Conservation (phyloP, 495 filamentous ascomycete species). For the Tetracladium marchalianum region DNA sequence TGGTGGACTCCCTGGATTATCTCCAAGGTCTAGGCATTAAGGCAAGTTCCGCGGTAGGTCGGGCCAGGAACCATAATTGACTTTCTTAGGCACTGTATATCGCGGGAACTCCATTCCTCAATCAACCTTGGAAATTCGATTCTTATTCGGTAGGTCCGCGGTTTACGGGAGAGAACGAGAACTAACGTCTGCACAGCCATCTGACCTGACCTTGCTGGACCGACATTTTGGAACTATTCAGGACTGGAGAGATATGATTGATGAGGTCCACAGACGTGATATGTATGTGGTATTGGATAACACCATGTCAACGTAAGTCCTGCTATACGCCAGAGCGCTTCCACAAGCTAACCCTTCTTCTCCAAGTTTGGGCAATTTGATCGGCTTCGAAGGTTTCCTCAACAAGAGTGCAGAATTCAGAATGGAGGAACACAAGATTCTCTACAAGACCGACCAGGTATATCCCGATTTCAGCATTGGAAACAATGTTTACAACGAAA, state of each 20-base stretch:
- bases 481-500: constrained; percentile 42
- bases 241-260: constrained; percentile 52
- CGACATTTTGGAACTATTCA: constrained; percentile 57
- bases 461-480: constrained; percentile 57
- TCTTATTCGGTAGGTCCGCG: constrained; percentile 30
- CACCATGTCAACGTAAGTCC: constrained; percentile 51
- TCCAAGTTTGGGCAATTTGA: constrained; percentile 47
- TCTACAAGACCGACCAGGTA: constrained; percentile 46
- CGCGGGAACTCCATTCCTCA: constrained; percentile 59
- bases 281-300: constrained; percentile 71
- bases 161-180: no score
- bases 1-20: constrained; percentile 64
- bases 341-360: constrained; percentile 12
- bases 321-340: no score
- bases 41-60: constrained; percentile 22
- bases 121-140: constrained; percentile 61
- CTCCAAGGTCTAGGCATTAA: constrained; percentile 68
- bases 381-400: constrained; percentile 57
- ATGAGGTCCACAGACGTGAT: constrained; percentile 52
- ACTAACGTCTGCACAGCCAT: constrained; percentile 23
- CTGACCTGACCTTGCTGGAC: constrained; percentile 63
- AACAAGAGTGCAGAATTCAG: constrained; percentile 56
- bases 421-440: constrained; percentile 42
- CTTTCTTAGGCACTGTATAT: constrained; percentile 55
- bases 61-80: neutral